Percentiles rank a stretch among this genome's conserved stretches.
Conservation (phyloP, 441 rosid genomes). For the Adansonia grandidieri region DNA sequence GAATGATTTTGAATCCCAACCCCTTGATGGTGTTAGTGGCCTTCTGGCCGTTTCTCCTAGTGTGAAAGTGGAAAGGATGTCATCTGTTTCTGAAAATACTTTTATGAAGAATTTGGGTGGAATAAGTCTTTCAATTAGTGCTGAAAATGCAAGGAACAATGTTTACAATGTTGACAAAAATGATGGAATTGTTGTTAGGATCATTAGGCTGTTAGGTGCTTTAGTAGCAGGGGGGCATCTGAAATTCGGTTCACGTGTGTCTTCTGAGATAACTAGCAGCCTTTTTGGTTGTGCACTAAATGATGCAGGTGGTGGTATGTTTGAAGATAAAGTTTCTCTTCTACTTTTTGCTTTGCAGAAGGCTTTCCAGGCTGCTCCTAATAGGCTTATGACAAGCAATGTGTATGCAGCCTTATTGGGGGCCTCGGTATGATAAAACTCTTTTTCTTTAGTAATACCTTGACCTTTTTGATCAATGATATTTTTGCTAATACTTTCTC, state of each 20-base stretch:
- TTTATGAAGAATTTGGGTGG: conserved; percentile 77
- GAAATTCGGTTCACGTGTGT: conserved; percentile 59
- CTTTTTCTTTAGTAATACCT: conserved; percentile 14
- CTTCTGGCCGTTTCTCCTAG: conserved; percentile 46
- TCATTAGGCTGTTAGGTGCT: conserved; percentile 90
- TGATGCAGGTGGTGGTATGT: conserved; percentile 87
- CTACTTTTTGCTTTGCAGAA: conserved; percentile 91
- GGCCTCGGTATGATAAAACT: conserved; percentile 72
- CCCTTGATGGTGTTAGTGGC: conserved; percentile 42
- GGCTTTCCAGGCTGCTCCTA: conserved; percentile 94
- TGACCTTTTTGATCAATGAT: conserved; percentile 23
- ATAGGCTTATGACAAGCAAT: conserved; percentile 81
- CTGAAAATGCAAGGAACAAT: conserved; percentile 95
- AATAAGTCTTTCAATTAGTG: conserved; percentile 89
- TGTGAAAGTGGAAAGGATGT: conserved; percentile 53
- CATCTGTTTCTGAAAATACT: conserved; percentile 69
- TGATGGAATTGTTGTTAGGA: conserved; percentile 86
- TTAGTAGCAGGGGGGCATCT: conserved; percentile 77
- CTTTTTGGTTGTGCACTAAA: conserved; percentile 66
- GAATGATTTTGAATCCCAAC: conserved; percentile 45
- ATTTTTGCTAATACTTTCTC: conserved; percentile 14
- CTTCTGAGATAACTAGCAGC: conserved; percentile 63
- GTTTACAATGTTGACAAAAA: conserved; percentile 83
- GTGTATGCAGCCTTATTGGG: conserved; percentile 89
- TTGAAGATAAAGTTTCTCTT: conserved; percentile 93